Conservation (phyloP, 2,329 filamentous ascomycete species). For the Thermothelomyces thermophilus region DNA sequence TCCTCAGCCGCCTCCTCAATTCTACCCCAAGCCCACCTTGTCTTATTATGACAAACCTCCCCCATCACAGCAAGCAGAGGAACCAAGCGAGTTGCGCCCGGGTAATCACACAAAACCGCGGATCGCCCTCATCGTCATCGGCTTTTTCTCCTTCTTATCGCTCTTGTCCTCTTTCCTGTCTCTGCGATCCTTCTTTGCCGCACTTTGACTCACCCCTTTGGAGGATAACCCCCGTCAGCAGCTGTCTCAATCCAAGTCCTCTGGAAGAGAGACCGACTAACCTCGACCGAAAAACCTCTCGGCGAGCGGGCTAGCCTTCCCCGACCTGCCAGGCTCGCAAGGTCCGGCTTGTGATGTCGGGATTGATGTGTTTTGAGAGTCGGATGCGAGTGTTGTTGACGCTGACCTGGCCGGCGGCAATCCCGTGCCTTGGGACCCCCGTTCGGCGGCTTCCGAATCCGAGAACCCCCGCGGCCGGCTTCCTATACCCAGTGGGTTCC, state of each 20-base stretch:
- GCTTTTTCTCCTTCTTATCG: constrained; percentile 35
- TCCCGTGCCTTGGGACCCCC: constrained; percentile 36
- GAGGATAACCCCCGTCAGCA: constrained; percentile 32
- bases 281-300: constrained; percentile 42
- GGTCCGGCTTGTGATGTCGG: constrained; percentile 28
- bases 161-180: constrained; percentile 40
- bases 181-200: constrained; percentile 42
- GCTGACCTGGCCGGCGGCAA: constrained; percentile 36
- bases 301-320: constrained; percentile 29
- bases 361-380: constrained; percentile 32
- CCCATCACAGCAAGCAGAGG: not conserved
- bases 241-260: constrained; percentile 1
- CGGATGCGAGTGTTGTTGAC: constrained; percentile 25
- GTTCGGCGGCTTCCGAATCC: constrained; percentile 38
- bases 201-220: constrained; percentile 42
- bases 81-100: no score
- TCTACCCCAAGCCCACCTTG: no score
- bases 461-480: constrained; percentile 39
- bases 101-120: constrained; percentile 19
- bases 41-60: no score
- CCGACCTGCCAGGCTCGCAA: constrained; percentile 13
- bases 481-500: constrained; percentile 31
- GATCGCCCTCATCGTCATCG: constrained; percentile 29
- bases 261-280: constrained; percentile 26
- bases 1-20: no score